Percentiles rank a stretch among this genome's conserved stretches.
Evolutionary conservation across 2,329 filamentous ascomycete genomes (phyloP).

Genomic region (Aspergillus sp.): DNA sequence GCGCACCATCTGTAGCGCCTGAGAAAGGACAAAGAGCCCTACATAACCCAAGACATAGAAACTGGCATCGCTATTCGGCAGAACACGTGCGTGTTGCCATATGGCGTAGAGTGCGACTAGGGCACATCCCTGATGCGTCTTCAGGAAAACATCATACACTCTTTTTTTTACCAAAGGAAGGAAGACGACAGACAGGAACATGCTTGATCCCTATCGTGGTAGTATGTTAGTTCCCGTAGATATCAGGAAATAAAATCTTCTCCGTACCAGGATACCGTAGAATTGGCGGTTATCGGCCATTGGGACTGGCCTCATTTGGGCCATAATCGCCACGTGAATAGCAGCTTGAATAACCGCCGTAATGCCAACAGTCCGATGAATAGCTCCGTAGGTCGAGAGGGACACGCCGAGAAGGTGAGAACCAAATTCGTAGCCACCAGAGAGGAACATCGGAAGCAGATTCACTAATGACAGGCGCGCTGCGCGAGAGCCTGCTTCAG

Average conservation of each 20-base stretch:
- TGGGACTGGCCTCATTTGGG: conserved; percentile 3
- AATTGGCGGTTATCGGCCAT: conserved; percentile 5
- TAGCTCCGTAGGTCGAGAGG: conserved; percentile 6
- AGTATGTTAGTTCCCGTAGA: too few relatives aligned
- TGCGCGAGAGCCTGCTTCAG: conserved; percentile 5
- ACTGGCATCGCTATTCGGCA: not conserved
- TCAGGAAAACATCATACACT: conserved; percentile 12
- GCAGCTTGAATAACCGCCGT: conserved; percentile 8
- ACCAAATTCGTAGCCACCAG: conserved; percentile 8
- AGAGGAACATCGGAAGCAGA: conserved; percentile 8
- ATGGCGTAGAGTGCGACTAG: conserved; percentile 7
- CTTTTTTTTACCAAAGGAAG: conserved; percentile 9
- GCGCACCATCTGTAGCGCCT: conserved; percentile 1
- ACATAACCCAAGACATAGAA: not conserved
- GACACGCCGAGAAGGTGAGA: conserved; percentile 9
- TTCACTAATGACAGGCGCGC: conserved; percentile 10
- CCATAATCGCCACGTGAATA: conserved; percentile 7
- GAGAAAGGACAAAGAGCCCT: not conserved
- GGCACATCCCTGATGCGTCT: conserved; percentile 5
- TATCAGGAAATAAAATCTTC: too few relatives aligned
- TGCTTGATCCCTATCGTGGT: conserved; percentile 7
- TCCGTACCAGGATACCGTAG: conserved; percentile 10
- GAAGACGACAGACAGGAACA: conserved; percentile 7
- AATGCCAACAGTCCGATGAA: conserved; percentile 7
- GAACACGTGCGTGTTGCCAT: conserved; percentile 8